A percentile compares a stretch with the other conserved stretches of the same genome.
Evolutionary conservation across 192 early-diverging fungal species (phyloP).

Genomic region (Phlyctochytrium bullatum): DNA sequence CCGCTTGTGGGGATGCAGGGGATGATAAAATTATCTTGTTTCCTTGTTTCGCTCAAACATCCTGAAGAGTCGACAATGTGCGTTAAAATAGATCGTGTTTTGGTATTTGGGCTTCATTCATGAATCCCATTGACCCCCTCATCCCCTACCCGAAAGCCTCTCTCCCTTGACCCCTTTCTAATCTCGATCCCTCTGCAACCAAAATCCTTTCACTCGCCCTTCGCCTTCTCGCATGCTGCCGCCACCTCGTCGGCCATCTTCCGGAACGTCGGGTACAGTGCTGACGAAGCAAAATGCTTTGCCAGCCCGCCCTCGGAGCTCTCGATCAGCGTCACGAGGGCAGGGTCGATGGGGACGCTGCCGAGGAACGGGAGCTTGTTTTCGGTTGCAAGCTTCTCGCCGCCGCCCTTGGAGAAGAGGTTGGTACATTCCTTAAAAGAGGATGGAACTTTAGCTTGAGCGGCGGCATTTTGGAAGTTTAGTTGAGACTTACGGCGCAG

Average conservation of each 20-base stretch:
- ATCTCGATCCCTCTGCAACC: too few relatives aligned
- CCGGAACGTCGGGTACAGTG: slow-evolving; percentile 23
- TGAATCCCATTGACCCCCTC: too few relatives aligned
- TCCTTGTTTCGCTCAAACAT: too few relatives aligned
- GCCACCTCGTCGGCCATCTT: slow-evolving; percentile 24
- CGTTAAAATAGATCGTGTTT: too few relatives aligned
- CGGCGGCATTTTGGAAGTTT: background rate
- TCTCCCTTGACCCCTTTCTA: background rate
- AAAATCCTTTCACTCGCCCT: too few relatives aligned
- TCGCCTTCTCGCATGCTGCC: background rate
- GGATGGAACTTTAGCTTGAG: background rate
- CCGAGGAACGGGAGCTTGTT: slow-evolving; percentile 42
- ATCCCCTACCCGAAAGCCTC: too few relatives aligned
- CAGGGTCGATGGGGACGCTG: slow-evolving; percentile 49
- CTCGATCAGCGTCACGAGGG: slow-evolving; percentile 45
- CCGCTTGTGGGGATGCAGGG: too few relatives aligned
- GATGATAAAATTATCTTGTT: too few relatives aligned
- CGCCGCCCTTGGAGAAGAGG: slow-evolving; percentile 52
- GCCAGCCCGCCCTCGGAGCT: slow-evolving; percentile 21
- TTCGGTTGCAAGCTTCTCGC: slow-evolving; percentile 43
- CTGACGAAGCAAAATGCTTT: slow-evolving; percentile 16
- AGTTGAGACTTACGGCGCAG: slow-evolving; percentile 54
- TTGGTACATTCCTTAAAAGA: slow-evolving; percentile 43
- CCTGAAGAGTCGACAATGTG: too few relatives aligned
- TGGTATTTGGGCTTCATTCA: too few relatives aligned